Conservation (phyloP, 108 stramenopile genomes). For the Tribonema minus region DNA sequence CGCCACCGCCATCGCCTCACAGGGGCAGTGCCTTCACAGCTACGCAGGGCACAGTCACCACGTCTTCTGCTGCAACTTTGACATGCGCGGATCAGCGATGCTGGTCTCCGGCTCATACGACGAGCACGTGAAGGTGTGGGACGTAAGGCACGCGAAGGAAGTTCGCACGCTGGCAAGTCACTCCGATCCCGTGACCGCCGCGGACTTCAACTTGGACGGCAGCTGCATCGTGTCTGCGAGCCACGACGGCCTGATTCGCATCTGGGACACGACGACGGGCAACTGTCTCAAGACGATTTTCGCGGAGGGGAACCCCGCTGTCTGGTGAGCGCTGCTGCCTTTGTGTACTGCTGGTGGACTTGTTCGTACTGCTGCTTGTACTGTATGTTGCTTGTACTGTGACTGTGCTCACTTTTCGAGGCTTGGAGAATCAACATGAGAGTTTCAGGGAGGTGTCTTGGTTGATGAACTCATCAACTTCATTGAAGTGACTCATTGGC, state of each 20-base stretch:
- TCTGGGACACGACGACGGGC: constrained; percentile 92
- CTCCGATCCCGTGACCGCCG: constrained; percentile 88
- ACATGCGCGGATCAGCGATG: constrained; percentile 51
- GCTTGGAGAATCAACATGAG: background rate
- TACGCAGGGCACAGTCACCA: constrained; percentile 76
- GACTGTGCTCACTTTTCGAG: background rate
- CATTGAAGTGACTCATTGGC: no score
- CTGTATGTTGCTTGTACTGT: background rate
- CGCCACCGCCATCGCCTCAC: no score
- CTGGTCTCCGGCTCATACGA: constrained; percentile 74
- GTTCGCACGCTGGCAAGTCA: constrained; percentile 83
- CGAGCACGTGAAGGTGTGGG: constrained; percentile 92
- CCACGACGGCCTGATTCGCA: constrained; percentile 84
- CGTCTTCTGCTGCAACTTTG: constrained; percentile 80
- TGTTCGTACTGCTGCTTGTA: background rate
- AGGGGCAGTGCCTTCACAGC: constrained; percentile 47
- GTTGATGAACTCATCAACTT: background rate
- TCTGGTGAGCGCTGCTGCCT: constrained; percentile 5
- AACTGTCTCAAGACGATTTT: constrained; percentile 90
- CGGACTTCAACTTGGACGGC: constrained; percentile 61
- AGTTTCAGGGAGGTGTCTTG: background rate
- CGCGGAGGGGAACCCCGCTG: constrained; percentile 69
- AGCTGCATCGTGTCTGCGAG: constrained; percentile 55
- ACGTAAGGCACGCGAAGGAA: constrained; percentile 59
- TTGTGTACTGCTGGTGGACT: background rate